Conservation (phyloP, 1,284 basidiomycete genomes). For the Afroboletus lepidellus region DNA sequence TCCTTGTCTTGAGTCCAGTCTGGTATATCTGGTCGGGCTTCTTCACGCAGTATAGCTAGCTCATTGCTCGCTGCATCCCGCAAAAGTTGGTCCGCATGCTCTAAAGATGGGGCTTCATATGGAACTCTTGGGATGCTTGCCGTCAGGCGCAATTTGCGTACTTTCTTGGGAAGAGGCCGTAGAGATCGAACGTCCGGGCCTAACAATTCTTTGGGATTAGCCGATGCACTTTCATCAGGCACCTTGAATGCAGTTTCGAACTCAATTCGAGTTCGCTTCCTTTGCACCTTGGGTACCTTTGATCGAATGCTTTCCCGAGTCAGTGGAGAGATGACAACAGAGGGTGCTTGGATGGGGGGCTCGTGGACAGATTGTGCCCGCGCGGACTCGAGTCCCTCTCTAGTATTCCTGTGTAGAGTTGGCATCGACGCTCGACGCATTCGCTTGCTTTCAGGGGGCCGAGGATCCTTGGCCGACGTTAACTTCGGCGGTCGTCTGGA, state of each 20-base stretch:
- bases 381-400: neutral
- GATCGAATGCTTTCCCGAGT: neutral
- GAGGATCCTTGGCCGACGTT: neutral
- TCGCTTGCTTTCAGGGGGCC: constrained; percentile 11
- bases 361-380: neutral
- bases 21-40: constrained; percentile 4
- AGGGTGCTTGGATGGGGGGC: neutral
- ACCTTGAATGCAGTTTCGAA: constrained; percentile 11
- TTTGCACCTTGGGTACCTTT: constrained; percentile 3
- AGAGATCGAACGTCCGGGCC: constrained; percentile 20
- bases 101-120: constrained; percentile 4
- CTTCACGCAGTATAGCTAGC: constrained; percentile 6
- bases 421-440: constrained; percentile 12
- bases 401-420: neutral
- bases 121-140: neutral
- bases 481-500: neutral
- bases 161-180: constrained; percentile 27
- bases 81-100: constrained; percentile 18
- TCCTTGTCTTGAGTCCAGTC: constrained; percentile 29
- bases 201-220: constrained; percentile 12
- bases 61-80: constrained; percentile 19
- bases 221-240: neutral
- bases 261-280: constrained; percentile 25
- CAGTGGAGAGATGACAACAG: neutral
- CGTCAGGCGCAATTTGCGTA: neutral